Percentiles rank a stretch among this genome's conserved stretches.
Evolutionary conservation across 805 yeast species (phyloP).

Genomic region (Tetrapisispora pingtungensis): DNA sequence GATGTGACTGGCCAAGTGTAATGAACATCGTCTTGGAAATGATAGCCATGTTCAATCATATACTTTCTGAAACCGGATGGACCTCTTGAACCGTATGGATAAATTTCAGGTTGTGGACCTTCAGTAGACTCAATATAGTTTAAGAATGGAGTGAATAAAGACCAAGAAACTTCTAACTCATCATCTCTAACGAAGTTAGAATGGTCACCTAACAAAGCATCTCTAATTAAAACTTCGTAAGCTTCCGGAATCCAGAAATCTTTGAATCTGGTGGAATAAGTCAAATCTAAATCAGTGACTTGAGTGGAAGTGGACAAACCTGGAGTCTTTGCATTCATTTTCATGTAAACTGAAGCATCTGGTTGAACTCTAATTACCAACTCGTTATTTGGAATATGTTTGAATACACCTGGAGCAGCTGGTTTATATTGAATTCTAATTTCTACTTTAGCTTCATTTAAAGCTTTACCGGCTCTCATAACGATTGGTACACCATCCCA

Average conservation of each 20-base stretch:
- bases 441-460: conserved; percentile 90
- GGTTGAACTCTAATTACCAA: conserved; percentile 93
- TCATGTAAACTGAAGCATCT: conserved; percentile 84
- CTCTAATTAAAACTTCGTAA: conserved; percentile 89
- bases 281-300: conserved; percentile 81
- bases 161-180: conserved; percentile 91
- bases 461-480: conserved; percentile 95
- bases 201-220: conserved; percentile 84
- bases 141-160: conserved; percentile 82
- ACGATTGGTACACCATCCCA: conserved; percentile 98
- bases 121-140: conserved; percentile 63
- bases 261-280: conserved; percentile 70
- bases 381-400: conserved; percentile 79
- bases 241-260: conserved; percentile 97
- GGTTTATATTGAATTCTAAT: conserved; percentile 86
- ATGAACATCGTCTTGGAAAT: conserved; percentile 44
- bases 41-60: conserved; percentile 62
- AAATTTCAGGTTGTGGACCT: conserved; percentile 55
- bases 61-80: conserved; percentile 57
- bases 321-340: conserved; percentile 88
- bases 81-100: conserved; percentile 88
- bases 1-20: conserved; percentile 90
- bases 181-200: conserved; percentile 97
- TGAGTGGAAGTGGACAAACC: conserved; percentile 78
- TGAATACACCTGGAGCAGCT: conserved; percentile 74